phyloP scores from a whole-genome alignment of 306 rosid species.

The Castanopsis chinensis region DNA sequence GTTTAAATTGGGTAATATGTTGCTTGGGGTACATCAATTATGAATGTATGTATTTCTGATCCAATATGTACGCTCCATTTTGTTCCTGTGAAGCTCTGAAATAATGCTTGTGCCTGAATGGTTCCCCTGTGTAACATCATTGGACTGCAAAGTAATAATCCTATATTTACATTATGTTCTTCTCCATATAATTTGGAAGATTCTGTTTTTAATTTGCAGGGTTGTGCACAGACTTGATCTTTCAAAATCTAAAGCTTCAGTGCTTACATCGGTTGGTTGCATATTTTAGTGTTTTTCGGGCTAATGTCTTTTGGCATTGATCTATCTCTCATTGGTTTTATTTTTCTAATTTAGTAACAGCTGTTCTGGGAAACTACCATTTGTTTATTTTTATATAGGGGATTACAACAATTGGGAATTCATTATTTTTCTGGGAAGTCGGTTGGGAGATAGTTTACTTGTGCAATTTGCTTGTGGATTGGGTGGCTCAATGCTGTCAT shows the following conservation, averaged over 20 bases:
- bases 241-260: constrained; percentile 93
- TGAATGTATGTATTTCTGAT: no score
- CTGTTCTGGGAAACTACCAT: constrained; percentile 21
- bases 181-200: not conserved
- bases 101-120: no score
- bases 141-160: not conserved
- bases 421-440: constrained; percentile 86
- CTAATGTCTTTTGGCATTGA: constrained; percentile 17
- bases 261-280: constrained; percentile 84
- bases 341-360: constrained; percentile 12
- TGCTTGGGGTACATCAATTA: no score
- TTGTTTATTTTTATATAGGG: constrained; percentile 49
- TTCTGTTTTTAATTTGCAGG: constrained; percentile 48
- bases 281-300: constrained; percentile 6
- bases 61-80: no score
- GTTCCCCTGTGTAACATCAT: not conserved
- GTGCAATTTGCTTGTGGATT: constrained; percentile 88
- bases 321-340: constrained; percentile 12
- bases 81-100: no score
- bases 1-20: not conserved
- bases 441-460: constrained; percentile 92
- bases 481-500: constrained; percentile 54
- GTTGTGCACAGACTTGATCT: constrained; percentile 93
- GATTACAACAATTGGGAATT: constrained; percentile 73
- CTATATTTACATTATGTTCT: constrained; percentile 1